Conservation (phyloP, 1,284 basidiomycete species). For the Singerocomus rubriflavus region DNA sequence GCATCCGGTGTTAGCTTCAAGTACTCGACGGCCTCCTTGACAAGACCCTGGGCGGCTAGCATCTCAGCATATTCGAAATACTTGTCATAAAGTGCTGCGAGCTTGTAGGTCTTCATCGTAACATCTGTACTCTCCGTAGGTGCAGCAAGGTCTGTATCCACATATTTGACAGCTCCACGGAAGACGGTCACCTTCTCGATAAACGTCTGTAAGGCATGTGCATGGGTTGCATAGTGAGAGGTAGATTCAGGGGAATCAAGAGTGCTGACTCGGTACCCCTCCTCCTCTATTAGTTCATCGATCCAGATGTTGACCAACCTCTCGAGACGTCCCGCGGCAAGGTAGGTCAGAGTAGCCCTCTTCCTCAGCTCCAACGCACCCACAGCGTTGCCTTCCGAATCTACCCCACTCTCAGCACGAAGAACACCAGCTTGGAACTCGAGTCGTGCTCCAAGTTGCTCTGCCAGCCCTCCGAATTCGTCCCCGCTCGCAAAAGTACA, state of each 20-base stretch:
- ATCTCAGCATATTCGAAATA: slow-evolving; percentile 97
- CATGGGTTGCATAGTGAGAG: slow-evolving; percentile 83
- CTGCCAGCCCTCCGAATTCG: slow-evolving; percentile 84
- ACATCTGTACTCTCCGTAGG: slow-evolving; percentile 36
- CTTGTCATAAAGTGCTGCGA: slow-evolving; percentile 84
- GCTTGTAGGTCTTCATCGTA: slow-evolving; percentile 73
- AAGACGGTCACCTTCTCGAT: slow-evolving; percentile 97
- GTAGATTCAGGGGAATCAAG: slow-evolving; percentile 31
- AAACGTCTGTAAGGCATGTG: slow-evolving; percentile 88
- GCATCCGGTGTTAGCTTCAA: slow-evolving; percentile 78
- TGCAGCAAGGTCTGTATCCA: slow-evolving; percentile 70
- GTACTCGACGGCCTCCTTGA: slow-evolving; percentile 81
- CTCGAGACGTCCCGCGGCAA: slow-evolving; percentile 89
- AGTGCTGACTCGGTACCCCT: slow-evolving; percentile 37
- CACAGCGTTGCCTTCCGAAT: slow-evolving; percentile 43
- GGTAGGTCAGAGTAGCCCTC: slow-evolving; percentile 89
- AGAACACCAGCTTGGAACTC: slow-evolving; percentile 46
- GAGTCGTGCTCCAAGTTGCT: slow-evolving; percentile 89
- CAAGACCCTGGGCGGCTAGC: slow-evolving; percentile 85
- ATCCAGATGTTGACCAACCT: slow-evolving; percentile 91
- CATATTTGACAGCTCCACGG: slow-evolving; percentile 85
- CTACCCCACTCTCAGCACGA: slow-evolving; percentile 12
- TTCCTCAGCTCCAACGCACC: slow-evolving; percentile 67
- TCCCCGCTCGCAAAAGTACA: slow-evolving; percentile 90
- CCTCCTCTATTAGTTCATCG: slow-evolving; percentile 89